Base-by-base conservation (phyloP, 768 basidiomycete species). In the Mycena galopus region DNA sequence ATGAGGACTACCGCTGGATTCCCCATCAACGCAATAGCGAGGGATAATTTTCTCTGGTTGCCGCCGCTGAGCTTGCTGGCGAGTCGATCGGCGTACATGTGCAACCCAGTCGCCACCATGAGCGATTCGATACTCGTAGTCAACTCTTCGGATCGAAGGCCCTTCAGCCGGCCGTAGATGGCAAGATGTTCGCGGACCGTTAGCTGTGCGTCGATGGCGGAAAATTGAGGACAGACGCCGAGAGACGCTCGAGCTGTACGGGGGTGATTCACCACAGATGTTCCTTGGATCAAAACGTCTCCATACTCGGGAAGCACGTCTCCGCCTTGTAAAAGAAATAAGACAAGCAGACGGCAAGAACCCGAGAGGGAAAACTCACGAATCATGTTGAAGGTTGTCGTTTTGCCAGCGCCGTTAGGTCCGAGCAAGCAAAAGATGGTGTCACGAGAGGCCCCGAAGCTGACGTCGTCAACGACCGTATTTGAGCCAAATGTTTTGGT, bases 201-300 rank as follows among this genome's bases (percentile, higher is more conserved):
- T 47, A 95, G 79, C 76, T 94, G 91, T 16, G 89, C 83, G 74
- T 95, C 94, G 73, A 95, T 94, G 1, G 94, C 93, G 1, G 93
- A 94, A 80, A 94, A 94, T 73, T 95, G 94, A 0, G 94, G 94
- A 78, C 94, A 96, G 60, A 96, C 92, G 3, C 94, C 94, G 8
- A 96, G 87, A 25, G 90, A 86, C 9, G 91, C 86, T 29, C 93
- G 88, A 42, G 94, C 92, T 6, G 80, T 84, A 25, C 88, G 88
- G 0, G 94, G 89, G 66, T 90, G 85, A n/a, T 85, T 84, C 32
- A 93, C 82, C 42, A 93, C 90, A 4, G 93, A 94, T 35, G 86
- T 83, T 3, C 88, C 91, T 65, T 89, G 87, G 77, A 96, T 92
- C 60, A 88, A 77, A 19, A 94, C 88, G 73, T 95, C 92, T 1